These are phyloP conservation scores for Zygosaccharomyces siamensis DNA, from an alignment of 805 yeast genomes.

Conservation along the genomic window DNA sequence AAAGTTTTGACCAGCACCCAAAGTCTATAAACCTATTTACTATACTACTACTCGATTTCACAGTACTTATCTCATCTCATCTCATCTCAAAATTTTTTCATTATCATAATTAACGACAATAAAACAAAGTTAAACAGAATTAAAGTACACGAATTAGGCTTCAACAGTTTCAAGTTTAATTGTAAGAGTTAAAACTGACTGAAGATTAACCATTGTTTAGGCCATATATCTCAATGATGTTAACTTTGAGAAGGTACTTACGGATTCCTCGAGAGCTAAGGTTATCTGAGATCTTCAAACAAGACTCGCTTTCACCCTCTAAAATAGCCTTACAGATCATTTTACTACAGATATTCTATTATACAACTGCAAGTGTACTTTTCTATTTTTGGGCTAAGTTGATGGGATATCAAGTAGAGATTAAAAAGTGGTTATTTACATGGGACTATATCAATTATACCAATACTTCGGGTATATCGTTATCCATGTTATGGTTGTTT, in stretches of 20 bases:
- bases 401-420: conserved; percentile 62
- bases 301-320: conserved; percentile 51
- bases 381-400: conserved; percentile 63
- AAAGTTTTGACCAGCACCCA: no score
- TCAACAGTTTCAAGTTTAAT: not conserved
- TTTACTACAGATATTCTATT: conserved; percentile 72
- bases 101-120: not conserved
- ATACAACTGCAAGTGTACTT: conserved; percentile 61
- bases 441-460: conserved; percentile 72
- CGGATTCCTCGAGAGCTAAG: conserved; percentile 29
- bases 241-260: conserved; percentile 28
- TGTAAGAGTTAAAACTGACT: not conserved
- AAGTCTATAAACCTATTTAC: not conserved
- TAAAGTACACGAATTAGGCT: not conserved
- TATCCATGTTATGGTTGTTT: conserved; percentile 72
- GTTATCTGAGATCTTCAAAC: conserved; percentile 32
- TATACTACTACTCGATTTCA: no score
- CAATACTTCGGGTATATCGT: conserved; percentile 74
- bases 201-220: not conserved
- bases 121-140: not conserved
- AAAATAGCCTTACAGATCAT: conserved; percentile 68
- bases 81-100: conserved; percentile 21
- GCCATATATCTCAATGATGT: conserved; percentile 10
- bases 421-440: conserved; percentile 65
- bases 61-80: conserved; percentile 5